phyloP scores from a whole-genome alignment of 495 filamentous ascomycete species.

The Neohortaea acidophila region DNA sequence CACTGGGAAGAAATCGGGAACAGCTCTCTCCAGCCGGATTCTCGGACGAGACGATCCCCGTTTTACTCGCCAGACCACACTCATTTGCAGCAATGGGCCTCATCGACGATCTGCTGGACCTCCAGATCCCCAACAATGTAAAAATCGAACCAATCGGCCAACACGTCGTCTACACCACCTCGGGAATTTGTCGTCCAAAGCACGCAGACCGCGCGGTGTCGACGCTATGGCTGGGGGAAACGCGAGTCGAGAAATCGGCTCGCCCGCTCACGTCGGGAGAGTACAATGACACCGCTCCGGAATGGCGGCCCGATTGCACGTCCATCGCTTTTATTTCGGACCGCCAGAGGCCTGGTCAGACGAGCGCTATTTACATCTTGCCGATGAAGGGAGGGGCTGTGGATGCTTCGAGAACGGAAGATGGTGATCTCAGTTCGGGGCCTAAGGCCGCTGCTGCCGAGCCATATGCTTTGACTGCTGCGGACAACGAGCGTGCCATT shows the following conservation, averaged over 20 bases:
- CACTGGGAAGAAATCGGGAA: too few relatives aligned
- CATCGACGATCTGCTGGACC: constrained; percentile 3
- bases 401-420: too few relatives aligned
- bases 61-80: too few relatives aligned
- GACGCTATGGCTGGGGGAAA: constrained; percentile 11
- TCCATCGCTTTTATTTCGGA: constrained; percentile 19
- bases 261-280: constrained; percentile 12
- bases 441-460: constrained; percentile 9
- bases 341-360: constrained; percentile 12
- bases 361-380: constrained; percentile 19
- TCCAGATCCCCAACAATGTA: constrained; percentile 9
- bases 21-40: too few relatives aligned
- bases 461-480: constrained; percentile 9
- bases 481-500: constrained; percentile 15
- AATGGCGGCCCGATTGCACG: constrained; percentile 14
- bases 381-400: neutral
- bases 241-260: constrained; percentile 11
- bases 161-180: constrained; percentile 7
- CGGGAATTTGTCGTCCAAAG: neutral
- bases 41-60: too few relatives aligned
- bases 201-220: constrained; percentile 7
- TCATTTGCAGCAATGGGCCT: too few relatives aligned
- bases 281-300: constrained; percentile 9
- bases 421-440: too few relatives aligned
- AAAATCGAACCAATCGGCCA: constrained; percentile 7